phyloP scores from a whole-genome alignment of 116 monocot genomes.

The Papilionanthe hybrid region DNA sequence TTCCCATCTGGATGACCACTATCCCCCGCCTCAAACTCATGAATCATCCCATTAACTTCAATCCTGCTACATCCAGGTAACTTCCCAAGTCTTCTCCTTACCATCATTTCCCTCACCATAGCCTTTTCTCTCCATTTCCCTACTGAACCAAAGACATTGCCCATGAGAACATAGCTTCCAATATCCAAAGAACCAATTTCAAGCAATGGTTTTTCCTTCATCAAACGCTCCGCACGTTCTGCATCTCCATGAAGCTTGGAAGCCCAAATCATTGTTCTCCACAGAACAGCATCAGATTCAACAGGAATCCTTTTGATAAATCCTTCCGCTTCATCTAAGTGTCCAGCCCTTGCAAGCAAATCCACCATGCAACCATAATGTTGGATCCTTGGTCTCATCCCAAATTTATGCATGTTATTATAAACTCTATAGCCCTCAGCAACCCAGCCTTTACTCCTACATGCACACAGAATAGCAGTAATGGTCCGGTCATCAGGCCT shows the following conservation, averaged over 20 bases:
- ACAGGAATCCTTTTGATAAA: slow-evolving; percentile 35
- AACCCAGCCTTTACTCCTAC: slow-evolving; percentile 65
- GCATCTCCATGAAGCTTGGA: slow-evolving; percentile 34
- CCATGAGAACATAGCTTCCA: slow-evolving; percentile 24
- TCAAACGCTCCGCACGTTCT: slow-evolving; percentile 23
- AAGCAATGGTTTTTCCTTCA: slow-evolving; percentile 12
- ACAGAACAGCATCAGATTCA: slow-evolving; percentile 38
- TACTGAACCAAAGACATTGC: slow-evolving; percentile 25
- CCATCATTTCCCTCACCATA: slow-evolving; percentile 22
- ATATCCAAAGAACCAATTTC: slow-evolving; percentile 13
- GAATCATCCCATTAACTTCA: slow-evolving; percentile 34
- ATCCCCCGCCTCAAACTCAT: slow-evolving; percentile 41
- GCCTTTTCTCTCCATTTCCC: slow-evolving; percentile 31
- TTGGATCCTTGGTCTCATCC: slow-evolving; percentile 52
- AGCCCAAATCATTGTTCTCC: slow-evolving; percentile 43
- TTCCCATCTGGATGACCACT: slow-evolving; percentile 27
- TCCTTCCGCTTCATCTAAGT: slow-evolving; percentile 50
- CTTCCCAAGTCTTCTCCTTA: slow-evolving; percentile 16
- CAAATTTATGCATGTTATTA: slow-evolving; percentile 38
- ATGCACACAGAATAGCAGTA: slow-evolving; percentile 69
- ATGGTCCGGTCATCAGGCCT: slow-evolving; percentile 54
- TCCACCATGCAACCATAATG: slow-evolving; percentile 91
- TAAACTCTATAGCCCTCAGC: slow-evolving; percentile 61
- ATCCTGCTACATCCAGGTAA: slow-evolving; percentile 35
- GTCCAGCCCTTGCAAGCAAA: slow-evolving; percentile 59